These are phyloP conservation scores for Cordyceps farinosa DNA, from an alignment of 2,329 filamentous ascomycete species.

Conservation along the genomic window DNA sequence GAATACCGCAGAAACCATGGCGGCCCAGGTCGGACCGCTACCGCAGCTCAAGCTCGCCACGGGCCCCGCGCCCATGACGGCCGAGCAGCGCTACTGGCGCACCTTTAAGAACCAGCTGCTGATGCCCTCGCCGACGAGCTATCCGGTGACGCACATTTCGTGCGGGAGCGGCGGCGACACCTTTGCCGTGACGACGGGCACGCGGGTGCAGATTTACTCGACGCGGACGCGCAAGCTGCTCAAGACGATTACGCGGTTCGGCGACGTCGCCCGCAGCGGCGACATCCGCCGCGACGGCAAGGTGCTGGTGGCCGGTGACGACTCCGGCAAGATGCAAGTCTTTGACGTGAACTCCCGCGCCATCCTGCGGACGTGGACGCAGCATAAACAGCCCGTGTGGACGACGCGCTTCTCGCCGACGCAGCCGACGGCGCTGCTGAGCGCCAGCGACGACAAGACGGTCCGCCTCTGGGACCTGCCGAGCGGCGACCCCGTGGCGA, in stretches of 20 bases:
- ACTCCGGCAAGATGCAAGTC: slow-evolving; percentile 87
- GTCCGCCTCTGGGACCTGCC: slow-evolving; percentile 94
- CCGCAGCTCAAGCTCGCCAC: slow-evolving; percentile 78
- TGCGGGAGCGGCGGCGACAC: slow-evolving; percentile 55
- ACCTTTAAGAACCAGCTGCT: slow-evolving; percentile 89
- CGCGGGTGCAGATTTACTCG: slow-evolving; percentile 89
- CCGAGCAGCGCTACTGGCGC: slow-evolving; percentile 95
- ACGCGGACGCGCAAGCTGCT: slow-evolving; percentile 85
- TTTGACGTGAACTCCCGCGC: slow-evolving; percentile 87
- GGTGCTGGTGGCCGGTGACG: slow-evolving; percentile 86
- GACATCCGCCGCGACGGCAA: slow-evolving; percentile 86
- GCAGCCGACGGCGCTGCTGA: slow-evolving; percentile 84
- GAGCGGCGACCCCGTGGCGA: slow-evolving; percentile 68
- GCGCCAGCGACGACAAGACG: slow-evolving; percentile 86
- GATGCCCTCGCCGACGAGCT: slow-evolving; percentile 85
- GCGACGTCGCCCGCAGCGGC: slow-evolving; percentile 84
- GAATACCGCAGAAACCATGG: slow-evolving; percentile 54
- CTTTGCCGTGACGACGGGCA: slow-evolving; percentile 93
- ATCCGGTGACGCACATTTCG: slow-evolving; percentile 86
- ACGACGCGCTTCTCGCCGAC: slow-evolving; percentile 85
- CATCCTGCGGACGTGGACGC: slow-evolving; percentile 91
- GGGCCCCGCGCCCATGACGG: slow-evolving; percentile 76
- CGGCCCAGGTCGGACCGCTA: slow-evolving; percentile 77
- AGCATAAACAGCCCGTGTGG: slow-evolving; percentile 94
- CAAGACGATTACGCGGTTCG: slow-evolving; percentile 92